phyloP scores from a whole-genome alignment of 192 early-diverging fungal species.

The Backusella tuberculispora region DNA sequence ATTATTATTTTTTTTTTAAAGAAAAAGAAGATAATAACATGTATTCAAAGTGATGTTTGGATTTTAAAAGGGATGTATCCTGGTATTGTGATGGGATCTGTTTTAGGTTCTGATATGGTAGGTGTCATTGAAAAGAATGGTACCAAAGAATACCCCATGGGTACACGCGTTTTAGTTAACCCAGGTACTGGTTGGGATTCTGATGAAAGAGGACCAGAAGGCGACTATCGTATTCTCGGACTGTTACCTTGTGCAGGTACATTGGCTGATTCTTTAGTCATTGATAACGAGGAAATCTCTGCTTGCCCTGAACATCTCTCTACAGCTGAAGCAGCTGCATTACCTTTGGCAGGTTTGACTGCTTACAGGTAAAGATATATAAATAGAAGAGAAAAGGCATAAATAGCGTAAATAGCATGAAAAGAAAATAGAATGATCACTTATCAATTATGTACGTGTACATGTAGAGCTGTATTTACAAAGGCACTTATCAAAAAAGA shows the following conservation, averaged over 20 bases:
- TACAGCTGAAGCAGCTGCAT: slow-evolving; percentile 63
- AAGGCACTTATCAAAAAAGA: slow-evolving; percentile 57
- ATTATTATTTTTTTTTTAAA: background rate
- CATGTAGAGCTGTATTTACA: slow-evolving; percentile 60
- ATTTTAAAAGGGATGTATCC: slow-evolving; percentile 36
- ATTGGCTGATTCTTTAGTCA: slow-evolving; percentile 57
- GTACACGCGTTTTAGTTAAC: slow-evolving; percentile 16
- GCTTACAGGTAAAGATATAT: slow-evolving; percentile 44
- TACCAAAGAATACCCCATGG: slow-evolving; percentile 1
- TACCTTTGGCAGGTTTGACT: slow-evolving; percentile 71
- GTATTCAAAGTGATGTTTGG: slow-evolving; percentile 32
- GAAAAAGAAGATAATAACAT: background rate
- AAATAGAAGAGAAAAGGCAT: background rate
- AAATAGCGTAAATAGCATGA: background rate
- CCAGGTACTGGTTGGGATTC: slow-evolving; percentile 47
- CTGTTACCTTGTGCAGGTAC: slow-evolving; percentile 48
- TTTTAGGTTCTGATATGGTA: slow-evolving; percentile 35
- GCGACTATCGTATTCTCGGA: slow-evolving; percentile 46
- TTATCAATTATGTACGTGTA: background rate
- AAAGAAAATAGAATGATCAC: background rate
- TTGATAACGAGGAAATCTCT: slow-evolving; percentile 50
- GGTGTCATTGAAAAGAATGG: slow-evolving; percentile 26
- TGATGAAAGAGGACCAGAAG: slow-evolving; percentile 59
- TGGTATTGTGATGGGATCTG: slow-evolving; percentile 25
- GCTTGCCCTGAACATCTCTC: slow-evolving; percentile 62